These are phyloP conservation scores for Nothomitra cinnamomea DNA, from an alignment of 2,329 filamentous ascomycete species.

Conservation along the genomic window DNA sequence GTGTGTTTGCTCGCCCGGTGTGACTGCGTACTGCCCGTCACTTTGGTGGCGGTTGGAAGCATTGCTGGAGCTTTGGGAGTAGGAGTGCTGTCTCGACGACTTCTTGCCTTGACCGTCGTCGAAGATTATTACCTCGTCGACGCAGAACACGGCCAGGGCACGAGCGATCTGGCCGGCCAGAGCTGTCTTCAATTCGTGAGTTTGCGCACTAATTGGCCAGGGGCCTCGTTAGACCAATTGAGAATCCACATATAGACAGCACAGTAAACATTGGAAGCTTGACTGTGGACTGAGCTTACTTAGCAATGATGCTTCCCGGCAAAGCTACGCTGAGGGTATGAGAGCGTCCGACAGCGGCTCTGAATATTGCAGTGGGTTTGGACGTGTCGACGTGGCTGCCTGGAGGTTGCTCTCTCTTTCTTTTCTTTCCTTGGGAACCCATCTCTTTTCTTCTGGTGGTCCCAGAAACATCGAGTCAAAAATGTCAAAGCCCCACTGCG, in stretches of 20 bases:
- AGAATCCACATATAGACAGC: not conserved
- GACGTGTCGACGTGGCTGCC: constrained; percentile 32
- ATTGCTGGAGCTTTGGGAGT: not conserved
- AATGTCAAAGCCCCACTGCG: no score
- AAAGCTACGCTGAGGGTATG: constrained; percentile 67
- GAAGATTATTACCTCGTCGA: constrained; percentile 73
- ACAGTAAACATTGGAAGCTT: constrained; percentile 13
- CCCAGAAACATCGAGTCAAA: no score
- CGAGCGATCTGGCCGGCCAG: constrained; percentile 63
- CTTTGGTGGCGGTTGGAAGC: constrained; percentile 18
- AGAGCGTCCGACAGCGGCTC: constrained; percentile 42
- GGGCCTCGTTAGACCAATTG: constrained; percentile 4
- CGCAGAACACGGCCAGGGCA: constrained; percentile 63
- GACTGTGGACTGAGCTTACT: constrained; percentile 31
- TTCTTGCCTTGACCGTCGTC: constrained; percentile 42
- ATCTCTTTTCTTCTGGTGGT: not conserved
- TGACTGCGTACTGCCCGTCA: constrained; percentile 27
- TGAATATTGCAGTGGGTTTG: constrained; percentile 53
- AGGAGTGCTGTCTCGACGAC: constrained; percentile 11
- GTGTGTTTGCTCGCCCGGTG: constrained; percentile 18
- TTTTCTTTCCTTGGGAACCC: not conserved
- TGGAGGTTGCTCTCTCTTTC: not conserved
- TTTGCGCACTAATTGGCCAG: constrained; percentile 38
- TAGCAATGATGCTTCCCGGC: constrained; percentile 59
- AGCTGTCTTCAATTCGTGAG: constrained; percentile 57